Base-by-base conservation (phyloP, 305 asterid genomes). In the Fraxinus angustifolia region DNA sequence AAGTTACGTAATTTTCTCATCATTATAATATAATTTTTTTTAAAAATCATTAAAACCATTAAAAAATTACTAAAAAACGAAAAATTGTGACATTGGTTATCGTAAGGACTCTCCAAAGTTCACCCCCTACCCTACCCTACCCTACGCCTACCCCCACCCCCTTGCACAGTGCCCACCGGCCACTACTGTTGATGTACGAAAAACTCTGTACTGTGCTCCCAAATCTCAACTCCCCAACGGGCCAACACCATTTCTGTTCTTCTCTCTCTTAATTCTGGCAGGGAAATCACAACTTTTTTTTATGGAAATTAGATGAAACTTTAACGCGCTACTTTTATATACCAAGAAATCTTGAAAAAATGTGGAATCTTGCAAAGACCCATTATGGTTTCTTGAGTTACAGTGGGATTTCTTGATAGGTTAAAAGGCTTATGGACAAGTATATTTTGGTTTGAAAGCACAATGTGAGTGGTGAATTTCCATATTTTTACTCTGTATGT, bases 391-490 rank as follows among this genome's bases (percentile, higher is more conserved):
- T 88, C 45, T 79, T 78, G 82, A 85, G 89, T 84, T 79, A 68
- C 78, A 82, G 81, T 80, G 84, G 82, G 80, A 75, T 86, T 87
- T 85, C 82, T 78, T 89, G 92, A 86, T 84, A 79, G 89, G 84
- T 78, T 76, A 56, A 83, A 80, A 78, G 85, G 84, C 34, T 82
- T 82, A 76, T 34, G 85, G 76, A 78, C 21, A 36, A 7, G 82
- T 78, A 34, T 65, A 60, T 80, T 70, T 81, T 72, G 80, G 19
- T 72, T 40, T 65, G 35, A 88, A 83, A 82, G 68, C 78, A 79
- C 88, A 93, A 93, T 90, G 97, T 93, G 93, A 86, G 70, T 72
- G 85, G 85, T 83, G 87, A 79, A 86, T 68, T 89, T 76, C 40
- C 78, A 50, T 76, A 65, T 58, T 42, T 81, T 76, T 81, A 31